A percentile compares a stretch with the other conserved stretches of the same genome.
These are phyloP conservation scores for Populus hybrid DNA, from an alignment of 441 rosid genomes.

Conservation along the genomic window DNA sequence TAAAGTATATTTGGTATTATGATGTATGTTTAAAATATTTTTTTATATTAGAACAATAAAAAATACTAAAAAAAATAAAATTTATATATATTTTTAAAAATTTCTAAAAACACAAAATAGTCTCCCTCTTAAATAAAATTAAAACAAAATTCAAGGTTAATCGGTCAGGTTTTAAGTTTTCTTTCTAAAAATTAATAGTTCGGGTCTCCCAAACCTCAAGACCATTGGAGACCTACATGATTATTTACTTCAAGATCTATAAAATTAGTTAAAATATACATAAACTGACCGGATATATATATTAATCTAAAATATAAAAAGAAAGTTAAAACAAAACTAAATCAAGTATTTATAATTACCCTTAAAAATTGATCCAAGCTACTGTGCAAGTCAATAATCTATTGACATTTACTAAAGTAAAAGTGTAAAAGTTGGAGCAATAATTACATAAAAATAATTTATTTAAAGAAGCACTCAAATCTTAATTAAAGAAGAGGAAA, in stretches of 20 bases:
- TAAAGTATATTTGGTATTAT: too few species aligned
- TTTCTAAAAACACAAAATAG: too few species aligned
- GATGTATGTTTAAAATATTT: not conserved
- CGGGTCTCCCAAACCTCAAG: fast-evolving
- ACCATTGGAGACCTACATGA: fast-evolving
- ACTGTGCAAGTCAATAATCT: too few species aligned
- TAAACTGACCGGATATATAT: fast-evolving
- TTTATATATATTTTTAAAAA: too few species aligned
- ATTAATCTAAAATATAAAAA: too few species aligned
- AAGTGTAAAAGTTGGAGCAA: not conserved
- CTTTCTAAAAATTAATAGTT: fast-evolving
- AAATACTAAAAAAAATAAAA: too few species aligned
- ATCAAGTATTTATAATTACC: too few species aligned
- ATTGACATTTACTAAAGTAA: not conserved
- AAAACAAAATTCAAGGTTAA: too few species aligned
- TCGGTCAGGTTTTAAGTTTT: fast-evolving
- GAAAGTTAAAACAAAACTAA: too few species aligned
- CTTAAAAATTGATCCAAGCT: not conserved
- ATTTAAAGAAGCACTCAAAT: not conserved
- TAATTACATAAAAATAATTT: not conserved
- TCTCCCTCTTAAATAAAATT: too few species aligned
- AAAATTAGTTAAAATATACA: fast-evolving
- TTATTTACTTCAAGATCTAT: fast-evolving
- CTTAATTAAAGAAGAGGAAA: not conserved
- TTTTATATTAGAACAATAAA: too few species aligned